Percentiles rank a stretch among this genome's conserved stretches.
phyloP scores from a whole-genome alignment of 148 eudicot species.

The Chenopodium berlandieri region DNA sequence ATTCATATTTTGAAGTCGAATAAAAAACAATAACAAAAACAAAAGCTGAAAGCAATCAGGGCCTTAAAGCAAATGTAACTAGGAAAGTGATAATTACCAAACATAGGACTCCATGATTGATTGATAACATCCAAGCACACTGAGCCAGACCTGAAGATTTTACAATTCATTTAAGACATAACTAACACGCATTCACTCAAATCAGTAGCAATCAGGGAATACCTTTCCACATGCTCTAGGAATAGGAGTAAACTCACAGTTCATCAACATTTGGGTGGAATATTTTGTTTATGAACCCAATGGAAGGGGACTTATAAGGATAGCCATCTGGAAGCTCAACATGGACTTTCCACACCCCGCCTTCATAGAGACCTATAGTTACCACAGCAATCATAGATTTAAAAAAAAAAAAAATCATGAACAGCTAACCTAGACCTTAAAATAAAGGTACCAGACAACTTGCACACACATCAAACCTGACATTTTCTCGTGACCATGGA shows the following conservation, averaged over 20 bases:
- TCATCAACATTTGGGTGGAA: conserved; percentile 93
- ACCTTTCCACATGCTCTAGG: conserved; percentile 13
- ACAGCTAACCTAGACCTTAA: not conserved
- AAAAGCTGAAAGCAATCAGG: not conserved
- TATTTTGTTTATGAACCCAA: conserved; percentile 75
- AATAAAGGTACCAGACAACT: not conserved
- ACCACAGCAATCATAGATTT: conserved; percentile 2
- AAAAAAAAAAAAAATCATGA: not conserved
- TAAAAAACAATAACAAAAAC: too few species aligned
- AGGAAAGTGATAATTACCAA: conserved; percentile 44
- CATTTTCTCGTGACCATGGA: not conserved
- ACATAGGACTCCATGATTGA: conserved; percentile 96
- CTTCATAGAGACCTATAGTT: conserved; percentile 70
- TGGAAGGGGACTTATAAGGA: conserved; percentile 90
- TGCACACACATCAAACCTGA: not conserved
- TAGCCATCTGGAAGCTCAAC: conserved; percentile 88
- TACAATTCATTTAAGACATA: conserved; percentile 2
- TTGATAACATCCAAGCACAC: conserved; percentile 95
- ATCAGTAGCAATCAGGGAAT: not conserved
- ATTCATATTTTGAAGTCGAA: not conserved
- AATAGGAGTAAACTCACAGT: conserved; percentile 45
- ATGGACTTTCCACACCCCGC: conserved; percentile 82
- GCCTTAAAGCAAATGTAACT: not conserved
- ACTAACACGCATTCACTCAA: not conserved
- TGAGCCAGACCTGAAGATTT: conserved; percentile 71